Base-by-base conservation (phyloP, 495 filamentous ascomycete genomes). In the Cercophora sp. region DNA sequence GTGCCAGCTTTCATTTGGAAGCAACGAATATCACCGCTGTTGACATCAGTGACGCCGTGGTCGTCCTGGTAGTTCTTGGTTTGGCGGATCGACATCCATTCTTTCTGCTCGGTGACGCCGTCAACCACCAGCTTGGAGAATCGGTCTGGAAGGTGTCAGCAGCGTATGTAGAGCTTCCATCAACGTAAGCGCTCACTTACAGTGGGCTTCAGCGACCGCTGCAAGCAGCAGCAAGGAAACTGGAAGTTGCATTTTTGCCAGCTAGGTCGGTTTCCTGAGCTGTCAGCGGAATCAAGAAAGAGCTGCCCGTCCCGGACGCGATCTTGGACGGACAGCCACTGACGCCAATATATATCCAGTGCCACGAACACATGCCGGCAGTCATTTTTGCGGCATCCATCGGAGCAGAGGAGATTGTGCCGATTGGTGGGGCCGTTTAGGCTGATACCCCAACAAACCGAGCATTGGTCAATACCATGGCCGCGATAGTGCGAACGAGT, bases 41-140 rank as follows among this genome's bases (percentile, higher is more conserved):
- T 71, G 47, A 72, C 62, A 24, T 65, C 70, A 6, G 70, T 70
- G 10, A 77, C 64, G 13, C 66, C 40, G 31, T 57, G 62, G 55
- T 74, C 71, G 58, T 63, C 67, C 51, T 76, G 71, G 62, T 68
- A 73, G 67, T 75, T 79, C 58, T 74, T 74, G 10, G 75, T 77
- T 61, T 69, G 62, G 39, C 75, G 72, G 35, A 77, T 54, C 8
- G 67, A 60, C 10, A 59, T 54, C 72, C 72, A 75, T 39, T 73
- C 64, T 8, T 61, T 62, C 0, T 61, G 42, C 37, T 70, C 68
- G 25, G 59, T 18, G 31, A 41, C 26, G 8, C 68, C 70, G 32
- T 63, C 49, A 3, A 70, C 39, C 40, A 72, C 35, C 8, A 50
- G 11, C n/a, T 39, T 39, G 0, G 47, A 50, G 35, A 50, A 50